Base-by-base conservation (phyloP, 108 stramenopile species). In the Thalassiosira profunda region DNA sequence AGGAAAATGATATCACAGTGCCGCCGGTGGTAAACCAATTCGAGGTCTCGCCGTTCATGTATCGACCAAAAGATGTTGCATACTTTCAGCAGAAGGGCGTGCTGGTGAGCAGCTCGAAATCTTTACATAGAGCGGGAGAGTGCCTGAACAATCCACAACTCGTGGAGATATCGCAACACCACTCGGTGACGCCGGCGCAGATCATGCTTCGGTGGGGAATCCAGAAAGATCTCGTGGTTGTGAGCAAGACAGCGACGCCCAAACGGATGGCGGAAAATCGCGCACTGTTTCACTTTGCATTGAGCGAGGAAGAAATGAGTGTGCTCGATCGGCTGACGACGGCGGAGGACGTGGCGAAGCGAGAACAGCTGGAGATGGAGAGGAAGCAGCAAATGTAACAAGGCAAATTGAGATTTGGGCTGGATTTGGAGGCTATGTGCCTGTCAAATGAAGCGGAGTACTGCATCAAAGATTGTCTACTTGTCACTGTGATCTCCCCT, bases 201-300 rank as follows among this genome's bases (percentile, higher is more conserved):
- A 68, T 86, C 9, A 56, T 86, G 14, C 46, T 86, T 14, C 65
- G 77, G 4, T 86, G 85, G 85, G 67, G 62, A 2, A n/a, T 81
- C 12, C 79, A 86, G 59, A 72, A 70, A 40, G 80, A 81, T 7
- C 18, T 44, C 8, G 15, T 28, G 17, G 67, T 81, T 33, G 72
- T 80, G 10, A 43, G 76, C 17, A 86, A 86, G 59, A 53, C 64
- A 41, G 11, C 62, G 24, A 46, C 33, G 34, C 51, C 80, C 5
- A 23, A 12, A 9, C 63, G 82, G n/a, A 79, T 86, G 46, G 33
- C 5, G 8, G 75, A 59, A 62, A 86, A 86, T 73, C 57, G 62
- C 31, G 51, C 25, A 28, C 11, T 71, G 10, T 52, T 63, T 24
- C 11, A 28, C 7, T 63, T 71, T 54, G 25, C 40, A 28, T 28